phyloP scores from a whole-genome alignment of 78 protist species.

The Cyanophora paradoxa region DNA sequence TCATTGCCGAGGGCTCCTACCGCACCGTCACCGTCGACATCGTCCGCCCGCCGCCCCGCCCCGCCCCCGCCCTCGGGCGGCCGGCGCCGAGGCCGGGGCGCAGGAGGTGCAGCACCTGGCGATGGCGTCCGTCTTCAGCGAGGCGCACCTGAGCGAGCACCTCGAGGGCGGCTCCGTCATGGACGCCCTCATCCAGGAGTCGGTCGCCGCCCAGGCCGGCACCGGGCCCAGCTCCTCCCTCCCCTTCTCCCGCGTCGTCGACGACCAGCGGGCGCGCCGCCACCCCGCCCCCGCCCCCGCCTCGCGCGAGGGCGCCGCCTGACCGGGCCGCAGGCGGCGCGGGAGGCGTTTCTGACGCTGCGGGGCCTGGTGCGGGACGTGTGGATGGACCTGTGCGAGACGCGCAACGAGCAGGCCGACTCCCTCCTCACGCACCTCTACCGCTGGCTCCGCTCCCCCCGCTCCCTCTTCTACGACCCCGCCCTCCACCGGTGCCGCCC shows the following conservation, averaged over 20 bases:
- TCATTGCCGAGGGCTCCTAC: background rate
- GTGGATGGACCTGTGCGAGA: background rate
- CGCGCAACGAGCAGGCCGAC: background rate
- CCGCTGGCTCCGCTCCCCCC: slow-evolving; percentile 15
- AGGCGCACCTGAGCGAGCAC: too few relatives aligned
- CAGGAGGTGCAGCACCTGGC: background rate
- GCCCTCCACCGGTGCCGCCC: background rate
- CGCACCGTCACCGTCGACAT: background rate
- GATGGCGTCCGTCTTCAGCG: too few relatives aligned
- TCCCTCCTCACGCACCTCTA: background rate
- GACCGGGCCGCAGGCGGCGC: too few relatives aligned
- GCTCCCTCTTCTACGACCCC: slow-evolving; percentile 11
- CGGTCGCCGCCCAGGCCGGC: too few relatives aligned
- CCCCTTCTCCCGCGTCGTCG: background rate
- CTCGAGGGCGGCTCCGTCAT: too few relatives aligned
- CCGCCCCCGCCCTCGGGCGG: background rate
- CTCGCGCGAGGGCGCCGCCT: background rate
- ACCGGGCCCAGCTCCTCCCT: background rate
- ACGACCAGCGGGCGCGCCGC: background rate
- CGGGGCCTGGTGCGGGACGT: background rate
- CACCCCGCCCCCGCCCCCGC: background rate
- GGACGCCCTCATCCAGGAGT: too few relatives aligned
- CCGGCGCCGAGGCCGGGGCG: background rate
- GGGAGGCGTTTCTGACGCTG: too few relatives aligned
- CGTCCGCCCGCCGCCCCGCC: background rate